phyloP scores from a whole-genome alignment of 768 basidiomycete species.

The Favolaschia claudopus region DNA sequence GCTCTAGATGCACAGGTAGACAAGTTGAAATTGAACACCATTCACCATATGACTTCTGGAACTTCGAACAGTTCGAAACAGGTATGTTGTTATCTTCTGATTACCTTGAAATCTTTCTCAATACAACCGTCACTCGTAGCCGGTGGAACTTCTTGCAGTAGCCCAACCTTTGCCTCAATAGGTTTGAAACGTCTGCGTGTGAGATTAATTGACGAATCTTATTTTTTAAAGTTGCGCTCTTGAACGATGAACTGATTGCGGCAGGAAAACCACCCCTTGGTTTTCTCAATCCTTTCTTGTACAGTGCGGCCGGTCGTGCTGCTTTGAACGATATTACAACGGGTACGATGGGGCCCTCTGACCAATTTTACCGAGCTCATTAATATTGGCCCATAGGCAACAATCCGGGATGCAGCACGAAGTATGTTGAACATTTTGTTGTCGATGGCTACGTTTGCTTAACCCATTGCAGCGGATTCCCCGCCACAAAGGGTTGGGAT shows the following conservation, averaged over 20 bases:
- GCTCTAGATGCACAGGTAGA: neutral
- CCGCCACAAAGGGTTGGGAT: constrained; percentile 5
- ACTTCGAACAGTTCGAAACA: too few relatives aligned
- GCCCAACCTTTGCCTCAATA: constrained; percentile 53
- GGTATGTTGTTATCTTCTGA: too few relatives aligned
- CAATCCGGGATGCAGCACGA: constrained; percentile 47
- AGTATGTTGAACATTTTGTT: neutral
- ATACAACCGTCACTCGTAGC: constrained; percentile 13
- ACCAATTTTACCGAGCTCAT: too few relatives aligned
- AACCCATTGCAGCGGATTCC: constrained; percentile 1
- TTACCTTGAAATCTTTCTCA: neutral
- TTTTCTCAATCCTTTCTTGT: constrained; percentile 31
- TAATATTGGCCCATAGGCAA: too few relatives aligned
- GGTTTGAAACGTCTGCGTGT: too few relatives aligned
- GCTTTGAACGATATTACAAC: constrained; percentile 47
- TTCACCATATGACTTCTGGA: too few relatives aligned
- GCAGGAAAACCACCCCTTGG: constrained; percentile 42
- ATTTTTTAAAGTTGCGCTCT: too few relatives aligned
- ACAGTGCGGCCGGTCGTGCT: constrained; percentile 40
- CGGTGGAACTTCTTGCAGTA: constrained; percentile 50
- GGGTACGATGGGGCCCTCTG: too few relatives aligned
- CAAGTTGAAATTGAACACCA: too few relatives aligned
- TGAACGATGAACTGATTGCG: constrained; percentile 49
- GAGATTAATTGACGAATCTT: too few relatives aligned
- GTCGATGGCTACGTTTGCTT: neutral